Percentiles rank a stretch among this genome's conserved stretches.
phyloP scores from a whole-genome alignment of 129 eudicot species.

The Artemisia annua region DNA sequence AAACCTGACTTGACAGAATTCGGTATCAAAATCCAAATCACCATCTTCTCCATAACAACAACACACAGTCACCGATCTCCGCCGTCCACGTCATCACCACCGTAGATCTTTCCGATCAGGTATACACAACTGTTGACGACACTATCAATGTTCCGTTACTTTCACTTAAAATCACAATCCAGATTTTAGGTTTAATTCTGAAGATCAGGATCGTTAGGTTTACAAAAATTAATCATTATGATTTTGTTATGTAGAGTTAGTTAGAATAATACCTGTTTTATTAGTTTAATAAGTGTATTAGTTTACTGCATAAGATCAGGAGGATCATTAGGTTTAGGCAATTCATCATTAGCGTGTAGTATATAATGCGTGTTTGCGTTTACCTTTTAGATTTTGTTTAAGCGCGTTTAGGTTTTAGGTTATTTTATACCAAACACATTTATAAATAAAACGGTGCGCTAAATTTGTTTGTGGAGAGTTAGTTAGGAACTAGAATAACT shows the following conservation, averaged over 20 bases:
- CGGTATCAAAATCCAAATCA: constrained; percentile 27
- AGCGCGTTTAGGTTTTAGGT: too few species aligned
- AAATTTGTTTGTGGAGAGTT: not conserved
- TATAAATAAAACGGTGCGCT: too few species aligned
- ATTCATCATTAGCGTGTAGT: too few species aligned
- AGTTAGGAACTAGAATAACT: not conserved
- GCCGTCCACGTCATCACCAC: constrained; percentile 4
- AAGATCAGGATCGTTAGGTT: constrained; percentile 23
- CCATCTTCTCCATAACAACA: constrained; percentile 14
- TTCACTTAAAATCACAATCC: constrained; percentile 8
- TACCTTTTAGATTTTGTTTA: too few species aligned
- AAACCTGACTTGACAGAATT: not conserved
- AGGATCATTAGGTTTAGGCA: too few species aligned
- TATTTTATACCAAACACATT: too few species aligned
- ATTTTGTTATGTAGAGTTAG: not conserved
- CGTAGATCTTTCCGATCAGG: constrained; percentile 32
- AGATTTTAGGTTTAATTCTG: constrained; percentile 5
- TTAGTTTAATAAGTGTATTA: too few species aligned
- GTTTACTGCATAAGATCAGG: too few species aligned
- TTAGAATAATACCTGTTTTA: too few species aligned
- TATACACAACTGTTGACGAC: constrained; percentile 11
- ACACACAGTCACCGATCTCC: constrained; percentile 24
- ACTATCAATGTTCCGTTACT: constrained; percentile 9
- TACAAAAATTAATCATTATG: constrained; percentile 5
- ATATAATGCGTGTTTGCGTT: too few species aligned